Evolutionary conservation across 192 early-diverging fungal genomes (phyloP).

Genomic region (Jimgerdemannia flammicorona): DNA sequence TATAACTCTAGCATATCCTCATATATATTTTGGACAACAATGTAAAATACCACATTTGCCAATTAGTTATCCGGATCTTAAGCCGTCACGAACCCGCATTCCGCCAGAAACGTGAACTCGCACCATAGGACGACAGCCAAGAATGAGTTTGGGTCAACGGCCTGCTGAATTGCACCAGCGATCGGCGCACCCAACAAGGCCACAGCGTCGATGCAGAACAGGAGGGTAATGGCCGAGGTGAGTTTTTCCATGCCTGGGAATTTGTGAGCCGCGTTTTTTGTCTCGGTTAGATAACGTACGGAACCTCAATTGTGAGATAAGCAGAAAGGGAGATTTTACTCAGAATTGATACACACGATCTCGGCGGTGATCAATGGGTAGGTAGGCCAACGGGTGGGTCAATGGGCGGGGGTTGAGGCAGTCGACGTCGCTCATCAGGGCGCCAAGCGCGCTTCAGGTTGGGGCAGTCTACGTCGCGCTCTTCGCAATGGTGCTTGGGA

Average conservation of each 20-base stretch:
- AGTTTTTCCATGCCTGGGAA: slow-evolving; percentile 1
- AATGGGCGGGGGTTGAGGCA: too few relatives aligned
- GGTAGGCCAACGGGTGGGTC: too few relatives aligned
- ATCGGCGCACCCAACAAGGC: slow-evolving; percentile 28
- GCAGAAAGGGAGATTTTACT: not conserved
- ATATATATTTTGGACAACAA: not conserved
- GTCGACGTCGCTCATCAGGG: too few relatives aligned
- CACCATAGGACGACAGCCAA: slow-evolving; percentile 43
- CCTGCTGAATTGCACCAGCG: slow-evolving; percentile 24
- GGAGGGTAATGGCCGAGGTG: not conserved
- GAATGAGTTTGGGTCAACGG: slow-evolving; percentile 15
- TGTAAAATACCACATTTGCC: not conserved
- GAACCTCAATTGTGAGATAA: too few relatives aligned
- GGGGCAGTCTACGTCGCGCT: too few relatives aligned
- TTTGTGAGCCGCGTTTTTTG: not conserved
- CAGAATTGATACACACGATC: slow-evolving; percentile 27
- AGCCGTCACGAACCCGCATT: slow-evolving; percentile 27
- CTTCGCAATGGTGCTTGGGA: too few relatives aligned
- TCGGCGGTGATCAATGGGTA: too few relatives aligned
- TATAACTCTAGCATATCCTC: not conserved
- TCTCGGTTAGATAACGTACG: not conserved
- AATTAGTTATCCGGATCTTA: slow-evolving; percentile 18
- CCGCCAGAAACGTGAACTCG: slow-evolving; percentile 31
- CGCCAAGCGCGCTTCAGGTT: too few relatives aligned
- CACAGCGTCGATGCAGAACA: slow-evolving; percentile 5